Evolutionary conservation across 306 rosid genomes (phyloP).

Genomic region (Rubus idaeus): DNA sequence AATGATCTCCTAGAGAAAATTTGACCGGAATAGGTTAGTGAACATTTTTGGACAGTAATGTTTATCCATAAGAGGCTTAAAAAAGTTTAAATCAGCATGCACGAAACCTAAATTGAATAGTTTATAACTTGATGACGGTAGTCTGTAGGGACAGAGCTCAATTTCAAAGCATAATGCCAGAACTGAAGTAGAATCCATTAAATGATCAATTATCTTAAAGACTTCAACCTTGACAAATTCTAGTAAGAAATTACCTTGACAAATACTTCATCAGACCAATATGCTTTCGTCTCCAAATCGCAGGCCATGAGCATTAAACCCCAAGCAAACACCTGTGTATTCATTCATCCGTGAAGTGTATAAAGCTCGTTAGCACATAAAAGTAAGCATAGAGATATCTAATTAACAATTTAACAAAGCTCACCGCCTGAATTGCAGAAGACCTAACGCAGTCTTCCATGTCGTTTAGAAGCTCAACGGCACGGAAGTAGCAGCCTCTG

Average conservation of each 20-base stretch:
- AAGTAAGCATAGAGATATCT: not conserved
- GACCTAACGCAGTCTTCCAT: conserved; percentile 58
- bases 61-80: not conserved
- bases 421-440: conserved; percentile 64
- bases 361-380: not conserved
- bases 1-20: conserved; percentile 31
- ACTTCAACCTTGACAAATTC: not conserved
- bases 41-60: not conserved
- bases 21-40: conserved; percentile 13
- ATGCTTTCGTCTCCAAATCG: conserved; percentile 47
- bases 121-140: not conserved
- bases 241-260: conserved; percentile 48
- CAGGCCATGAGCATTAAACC: conserved; percentile 59
- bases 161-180: not conserved
- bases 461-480: conserved; percentile 67
- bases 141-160: not conserved
- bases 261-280: conserved; percentile 67
- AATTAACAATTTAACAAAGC: conserved; percentile 9
- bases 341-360: not conserved
- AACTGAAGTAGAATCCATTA: not conserved
- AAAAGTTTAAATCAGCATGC: not conserved
- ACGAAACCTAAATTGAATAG: not conserved
- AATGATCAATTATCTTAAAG: no score
- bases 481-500: conserved; percentile 61
- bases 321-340: conserved; percentile 68